Base-by-base conservation (phyloP, 805 yeast species). In the Candida maltosa region DNA sequence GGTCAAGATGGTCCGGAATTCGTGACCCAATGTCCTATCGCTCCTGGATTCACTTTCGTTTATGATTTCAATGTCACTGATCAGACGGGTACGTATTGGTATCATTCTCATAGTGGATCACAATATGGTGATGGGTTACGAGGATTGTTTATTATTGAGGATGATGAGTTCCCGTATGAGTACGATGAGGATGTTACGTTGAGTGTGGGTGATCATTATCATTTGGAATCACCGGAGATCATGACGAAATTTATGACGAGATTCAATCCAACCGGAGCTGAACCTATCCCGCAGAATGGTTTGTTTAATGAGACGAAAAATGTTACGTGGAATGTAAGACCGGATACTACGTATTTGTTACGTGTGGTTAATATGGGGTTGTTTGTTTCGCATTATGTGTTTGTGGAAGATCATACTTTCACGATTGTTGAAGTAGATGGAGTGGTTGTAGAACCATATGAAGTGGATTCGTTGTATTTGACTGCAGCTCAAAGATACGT, bases 261-360 rank as follows among this genome's bases (percentile, higher is more conserved):
- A 43, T 80, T 71, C 68, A 93, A 93, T 62, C 98, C 98, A 40
- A 87, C 96, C 7, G 98, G 98, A 54, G 96, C 97, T 29, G 98
- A 93, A 66, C 98, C 98, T 34, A 80, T 93, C 48, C 98, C 98
- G 6, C 83, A 85, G 46, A 69, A 74, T 56, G 61, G 84, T 48
- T 72, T 93, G 49, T 69, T 88, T 59, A 91, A 91, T 65, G 87
- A 88, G 55, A 81, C 95, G 9, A 75, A 70, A 52, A 83, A 84
- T 60, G 67, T 75, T 52, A 76, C 89, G n/a, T 78, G 87, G 83
- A 46, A 63, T 6, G 94, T 91, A 37, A 54, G 85, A 65, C 95
- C 97, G 6, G 78, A 79, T 63, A 87, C 78, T 25, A 89, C 96
- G 12, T 93, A 93, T 59, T 65, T 84, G 48, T 47, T 93, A 44